Percentiles rank a stretch among this genome's conserved stretches.
phyloP scores from a whole-genome alignment of 306 rosid genomes.

The Ormosia semicastrata region DNA sequence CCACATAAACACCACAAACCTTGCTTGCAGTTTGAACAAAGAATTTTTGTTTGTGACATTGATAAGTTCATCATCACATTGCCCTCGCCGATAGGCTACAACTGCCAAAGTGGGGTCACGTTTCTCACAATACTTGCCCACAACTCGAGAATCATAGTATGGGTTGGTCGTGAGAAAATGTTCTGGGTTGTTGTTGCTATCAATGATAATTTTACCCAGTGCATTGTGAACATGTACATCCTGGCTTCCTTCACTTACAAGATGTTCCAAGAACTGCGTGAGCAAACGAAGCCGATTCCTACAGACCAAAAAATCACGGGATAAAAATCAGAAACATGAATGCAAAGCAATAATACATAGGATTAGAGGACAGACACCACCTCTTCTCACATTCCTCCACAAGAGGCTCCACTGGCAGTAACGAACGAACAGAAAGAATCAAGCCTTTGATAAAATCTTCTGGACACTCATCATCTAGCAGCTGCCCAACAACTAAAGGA shows the following conservation, averaged over 20 bases:
- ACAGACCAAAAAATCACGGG: slow-evolving; percentile 10
- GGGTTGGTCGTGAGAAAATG: slow-evolving; percentile 99
- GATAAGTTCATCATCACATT: slow-evolving; percentile 95
- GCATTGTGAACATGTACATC: slow-evolving; percentile 99
- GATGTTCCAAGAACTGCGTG: slow-evolving; percentile 97
- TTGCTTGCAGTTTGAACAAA: slow-evolving; percentile 96
- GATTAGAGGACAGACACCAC: slow-evolving; percentile 43
- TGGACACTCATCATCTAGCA: slow-evolving; percentile 95
- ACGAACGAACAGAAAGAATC: slow-evolving; percentile 95
- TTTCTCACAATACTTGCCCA: slow-evolving; percentile 99
- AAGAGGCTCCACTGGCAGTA: slow-evolving; percentile 99
- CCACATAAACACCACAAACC: slow-evolving; percentile 56
- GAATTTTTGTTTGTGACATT: slow-evolving; percentile 93
- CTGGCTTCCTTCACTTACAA: slow-evolving; percentile 99
- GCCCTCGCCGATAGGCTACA: slow-evolving; percentile 96
- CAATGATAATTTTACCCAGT: slow-evolving; percentile 95
- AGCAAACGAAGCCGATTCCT: slow-evolving; percentile 97
- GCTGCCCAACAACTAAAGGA: slow-evolving; percentile 98
- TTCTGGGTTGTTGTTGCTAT: slow-evolving; percentile 97
- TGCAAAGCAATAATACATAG: background rate
- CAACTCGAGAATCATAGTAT: slow-evolving; percentile 97
- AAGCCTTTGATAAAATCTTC: slow-evolving; percentile 98
- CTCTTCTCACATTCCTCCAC: slow-evolving; percentile 99
- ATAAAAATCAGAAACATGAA: slow-evolving; percentile 16
- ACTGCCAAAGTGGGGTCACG: slow-evolving; percentile 99